Conservation (phyloP, 768 basidiomycete species). For the Tricholoma sp. region DNA sequence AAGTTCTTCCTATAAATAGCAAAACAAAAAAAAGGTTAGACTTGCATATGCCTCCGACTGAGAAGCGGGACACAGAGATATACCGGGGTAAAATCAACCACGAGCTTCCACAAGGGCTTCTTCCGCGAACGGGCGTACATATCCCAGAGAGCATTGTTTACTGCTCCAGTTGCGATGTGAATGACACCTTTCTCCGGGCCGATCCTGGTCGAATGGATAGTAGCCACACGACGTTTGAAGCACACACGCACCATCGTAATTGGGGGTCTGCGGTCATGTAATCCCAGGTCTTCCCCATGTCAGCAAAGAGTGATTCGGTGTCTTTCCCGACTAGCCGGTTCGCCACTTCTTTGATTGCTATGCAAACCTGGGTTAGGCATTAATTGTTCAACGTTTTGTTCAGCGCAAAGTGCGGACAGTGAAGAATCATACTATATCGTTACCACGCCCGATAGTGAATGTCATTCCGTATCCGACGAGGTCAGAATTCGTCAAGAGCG, state of each 20-base stretch:
- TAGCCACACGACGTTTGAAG: background rate
- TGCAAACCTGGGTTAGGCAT: slow-evolving; percentile 55
- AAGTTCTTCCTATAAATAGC: slow-evolving; percentile 61
- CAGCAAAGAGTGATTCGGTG: slow-evolving; percentile 72
- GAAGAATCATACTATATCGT: slow-evolving; percentile 67
- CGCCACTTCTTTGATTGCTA: slow-evolving; percentile 74
- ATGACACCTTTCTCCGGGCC: slow-evolving; percentile 97
- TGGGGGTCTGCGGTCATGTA: slow-evolving; percentile 86
- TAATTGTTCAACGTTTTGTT: background rate
- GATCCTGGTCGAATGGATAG: slow-evolving; percentile 45
- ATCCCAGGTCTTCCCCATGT: slow-evolving; percentile 92
- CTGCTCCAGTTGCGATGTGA: slow-evolving; percentile 82
- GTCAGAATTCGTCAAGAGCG: slow-evolving; percentile 66
- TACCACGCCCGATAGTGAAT: slow-evolving; percentile 91
- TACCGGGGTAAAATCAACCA: slow-evolving; percentile 84
- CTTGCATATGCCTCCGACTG: background rate
- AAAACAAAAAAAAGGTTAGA: background rate
- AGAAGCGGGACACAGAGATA: slow-evolving; percentile 4
- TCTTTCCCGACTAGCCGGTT: slow-evolving; percentile 79
- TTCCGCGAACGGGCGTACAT: slow-evolving; percentile 74
- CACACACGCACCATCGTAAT: slow-evolving; percentile 66
- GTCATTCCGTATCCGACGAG: slow-evolving; percentile 92
- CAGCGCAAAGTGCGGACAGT: background rate
- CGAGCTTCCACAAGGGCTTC: slow-evolving; percentile 92
- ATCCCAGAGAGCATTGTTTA: slow-evolving; percentile 94